Percentiles rank a stretch among this genome's conserved stretches.
These are phyloP conservation scores for Themeda triandra DNA, from an alignment of 176 grass and related monocot genomes.

Conservation along the genomic window DNA sequence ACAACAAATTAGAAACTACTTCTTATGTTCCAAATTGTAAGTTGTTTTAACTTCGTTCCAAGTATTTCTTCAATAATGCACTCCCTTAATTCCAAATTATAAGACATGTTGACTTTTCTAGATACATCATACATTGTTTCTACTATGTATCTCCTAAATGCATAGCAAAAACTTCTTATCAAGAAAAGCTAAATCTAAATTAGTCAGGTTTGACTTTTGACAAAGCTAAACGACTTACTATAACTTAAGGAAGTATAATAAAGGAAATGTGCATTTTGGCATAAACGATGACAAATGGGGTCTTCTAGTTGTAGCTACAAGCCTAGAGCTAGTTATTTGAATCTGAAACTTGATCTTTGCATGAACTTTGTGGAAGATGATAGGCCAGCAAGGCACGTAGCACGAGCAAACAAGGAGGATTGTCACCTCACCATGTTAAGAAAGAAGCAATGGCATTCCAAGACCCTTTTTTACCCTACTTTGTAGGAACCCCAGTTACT, in stretches of 20 bases:
- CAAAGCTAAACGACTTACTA: too few relatives aligned
- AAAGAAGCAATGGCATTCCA: neutral
- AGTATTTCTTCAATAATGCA: too few relatives aligned
- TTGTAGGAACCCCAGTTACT: neutral
- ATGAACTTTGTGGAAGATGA: conserved; percentile 5
- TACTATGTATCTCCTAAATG: too few relatives aligned
- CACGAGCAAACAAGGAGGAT: neutral
- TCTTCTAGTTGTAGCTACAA: neutral
- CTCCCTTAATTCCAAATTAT: too few relatives aligned
- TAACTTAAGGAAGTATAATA: neutral
- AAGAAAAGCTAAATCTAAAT: too few relatives aligned
- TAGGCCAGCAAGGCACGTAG: neutral
- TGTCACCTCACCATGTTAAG: neutral
- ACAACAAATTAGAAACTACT: neutral
- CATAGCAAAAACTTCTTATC: too few relatives aligned
- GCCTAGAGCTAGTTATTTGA: neutral
- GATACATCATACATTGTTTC: too few relatives aligned
- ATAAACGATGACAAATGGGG: neutral
- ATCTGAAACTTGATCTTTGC: neutral
- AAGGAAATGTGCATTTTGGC: neutral
- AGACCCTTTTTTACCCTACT: neutral
- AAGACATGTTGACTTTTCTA: too few relatives aligned
- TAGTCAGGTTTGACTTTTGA: too few relatives aligned
- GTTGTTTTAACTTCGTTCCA: neutral
- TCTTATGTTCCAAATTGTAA: neutral